Evolutionary conservation across 2,329 filamentous ascomycete genomes (phyloP).

Genomic region (Diatrype stigma): DNA sequence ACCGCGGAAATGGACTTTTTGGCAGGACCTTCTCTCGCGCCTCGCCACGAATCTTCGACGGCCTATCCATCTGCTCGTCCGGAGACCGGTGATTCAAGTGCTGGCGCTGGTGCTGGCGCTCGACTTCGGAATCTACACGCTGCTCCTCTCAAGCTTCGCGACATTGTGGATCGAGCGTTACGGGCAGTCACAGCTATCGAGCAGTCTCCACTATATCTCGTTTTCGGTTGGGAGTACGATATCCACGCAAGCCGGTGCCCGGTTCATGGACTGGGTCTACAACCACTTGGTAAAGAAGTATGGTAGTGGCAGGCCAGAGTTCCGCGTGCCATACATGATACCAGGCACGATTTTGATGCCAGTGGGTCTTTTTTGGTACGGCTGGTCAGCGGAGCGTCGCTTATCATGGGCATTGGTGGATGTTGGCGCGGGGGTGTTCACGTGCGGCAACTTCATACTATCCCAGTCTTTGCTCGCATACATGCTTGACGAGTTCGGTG

Average conservation of each 20-base stretch:
- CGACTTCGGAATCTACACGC: slow-evolving; percentile 46
- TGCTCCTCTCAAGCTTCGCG: slow-evolving; percentile 51
- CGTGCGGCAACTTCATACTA: slow-evolving; percentile 46
- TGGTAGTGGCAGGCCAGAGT: slow-evolving; percentile 37
- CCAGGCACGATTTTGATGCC: slow-evolving; percentile 47
- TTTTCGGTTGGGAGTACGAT: slow-evolving; percentile 40
- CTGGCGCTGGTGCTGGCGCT: slow-evolving; percentile 41
- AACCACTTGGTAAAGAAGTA: slow-evolving; percentile 13
- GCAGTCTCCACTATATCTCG: slow-evolving; percentile 48
- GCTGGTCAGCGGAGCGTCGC: slow-evolving; percentile 49
- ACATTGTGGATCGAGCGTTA: slow-evolving; percentile 44
- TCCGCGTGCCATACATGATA: slow-evolving; percentile 50
- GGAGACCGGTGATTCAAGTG: slow-evolving; percentile 44
- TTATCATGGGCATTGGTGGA: slow-evolving; percentile 56
- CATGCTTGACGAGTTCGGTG: slow-evolving; percentile 45
- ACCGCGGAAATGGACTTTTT: slow-evolving; percentile 25
- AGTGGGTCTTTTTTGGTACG: slow-evolving; percentile 50
- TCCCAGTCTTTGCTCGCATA: slow-evolving; percentile 54
- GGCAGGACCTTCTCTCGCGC: slow-evolving; percentile 18
- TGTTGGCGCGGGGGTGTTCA: slow-evolving; percentile 51
- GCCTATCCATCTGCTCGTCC: slow-evolving; percentile 39
- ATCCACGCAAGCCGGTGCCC: slow-evolving; percentile 31
- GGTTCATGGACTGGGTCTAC: slow-evolving; percentile 35
- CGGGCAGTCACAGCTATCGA: slow-evolving; percentile 36
- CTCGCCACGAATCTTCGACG: slow-evolving; percentile 36